Evolutionary conservation across 192 early-diverging fungal genomes (phyloP), one percentile per base, ranked within the genome.

Genomic region (Diversispora eburnea): DNA sequence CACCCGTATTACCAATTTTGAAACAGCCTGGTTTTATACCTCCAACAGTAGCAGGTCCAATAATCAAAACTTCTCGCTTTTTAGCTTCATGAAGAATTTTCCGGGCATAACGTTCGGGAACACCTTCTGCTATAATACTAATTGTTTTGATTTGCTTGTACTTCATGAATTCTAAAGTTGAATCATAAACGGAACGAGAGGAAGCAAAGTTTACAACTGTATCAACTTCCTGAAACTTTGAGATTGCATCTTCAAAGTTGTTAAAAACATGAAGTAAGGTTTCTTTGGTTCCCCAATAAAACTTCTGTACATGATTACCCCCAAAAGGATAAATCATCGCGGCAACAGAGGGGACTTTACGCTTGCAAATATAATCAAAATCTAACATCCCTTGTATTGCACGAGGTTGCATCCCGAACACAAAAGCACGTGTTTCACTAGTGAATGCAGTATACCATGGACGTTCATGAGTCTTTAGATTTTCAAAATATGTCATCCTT

Each of bases 1-100:
- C 97, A 80, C 97, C 97, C 59, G 97, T 99, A 90, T 97, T 97
- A 76, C 97, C 97, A 77, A 99, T 97, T 91, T 99, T 99, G 91
- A 96, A 99, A 84, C 95, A 97, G 0, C 97, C 97, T 48, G 97
- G 95, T 86, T 96, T 99, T 84, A 99, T 99, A 70, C 97, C 97
- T 81, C 97, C 97, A 57, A 99, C 97, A 55, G 97, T 99, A 49
- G 97, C 97, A 45, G 97, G 97, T 61, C 97, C 97, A 78, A 99
- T 95, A 54, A 99, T 88, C 60, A 96, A 82, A 9, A 99, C 92
- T 22, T 88, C 81, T 46, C 88, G 88, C 64, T 85, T 79, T 76
- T 89, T 84, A 76, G 97, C 93, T 79, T 92, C 86, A 81, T 87
- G 87, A 65, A 99, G 85, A 70, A 99, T 85, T 83, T 93, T 89